Base-by-base conservation (phyloP, 164 flowering plant species). In the Vitis rotundifolia region DNA sequence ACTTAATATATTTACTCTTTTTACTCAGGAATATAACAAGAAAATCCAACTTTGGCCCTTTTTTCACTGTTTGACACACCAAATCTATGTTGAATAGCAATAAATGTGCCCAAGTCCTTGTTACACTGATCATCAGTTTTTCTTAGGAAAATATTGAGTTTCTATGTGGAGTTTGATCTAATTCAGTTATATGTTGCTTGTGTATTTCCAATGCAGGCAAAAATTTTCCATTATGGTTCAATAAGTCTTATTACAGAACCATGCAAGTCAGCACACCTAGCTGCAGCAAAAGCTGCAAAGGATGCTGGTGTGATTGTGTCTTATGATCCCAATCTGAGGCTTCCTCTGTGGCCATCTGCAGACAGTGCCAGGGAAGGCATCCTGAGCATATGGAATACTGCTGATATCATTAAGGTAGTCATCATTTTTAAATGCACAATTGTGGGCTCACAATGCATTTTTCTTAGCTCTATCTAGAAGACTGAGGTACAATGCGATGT, bases 181-280 rank as follows among this genome's bases (percentile, higher is more conserved):
- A 22, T 6, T 37, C 49, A 31, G 64, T 15, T 61, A 61, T 14
- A 22, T 31, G 3, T 9, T 61, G 57, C 48, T 53, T 64, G 11
- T 16, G 28, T 9, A 19, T 50, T 50, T 48, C 37, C 64, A 14
- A 68, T 70, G 69, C 91, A 95, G 99, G 98, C 98, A 59, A 93
- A 90, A 77, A 83, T 93, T 55, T 88, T 95, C 55, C 99, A 93
- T 73, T 96, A 91, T 77, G 98, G 99, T 63, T 93, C 98, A 22
- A 93, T 96, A 64, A 91, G 99, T 81, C 82, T 96, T 60, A 96
- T 96, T 62, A 88, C 97, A 37, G 99, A 96, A 71, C 99, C 97
- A 58, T 96, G 98, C 86, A 91, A 87, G 79, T 91, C 98, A 57
- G 90, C 97, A 7, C 98, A 96, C 74, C 80, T 96, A 71, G 91